Percentiles rank a stretch among this genome's conserved stretches.
Conservation (phyloP, 1,284 basidiomycete genomes). For the Ustanciosporium gigantosporum region DNA sequence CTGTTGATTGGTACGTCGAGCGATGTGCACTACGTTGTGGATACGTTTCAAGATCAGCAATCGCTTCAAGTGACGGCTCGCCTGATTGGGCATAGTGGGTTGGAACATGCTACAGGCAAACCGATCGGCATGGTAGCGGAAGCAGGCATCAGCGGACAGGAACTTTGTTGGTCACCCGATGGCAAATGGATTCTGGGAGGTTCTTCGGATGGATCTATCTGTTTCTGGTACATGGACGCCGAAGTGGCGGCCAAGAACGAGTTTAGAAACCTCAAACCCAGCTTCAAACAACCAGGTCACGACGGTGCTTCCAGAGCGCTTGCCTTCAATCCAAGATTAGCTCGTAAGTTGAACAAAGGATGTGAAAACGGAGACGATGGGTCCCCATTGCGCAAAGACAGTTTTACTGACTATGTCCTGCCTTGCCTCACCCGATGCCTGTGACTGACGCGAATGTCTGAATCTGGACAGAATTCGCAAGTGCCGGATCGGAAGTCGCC, state of each 20-base stretch:
- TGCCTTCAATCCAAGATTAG: conserved; percentile 53
- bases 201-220: conserved; percentile 18
- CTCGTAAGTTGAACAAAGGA: conserved; percentile 48
- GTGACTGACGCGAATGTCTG: no score
- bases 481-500: conserved; percentile 45
- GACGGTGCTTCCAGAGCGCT: conserved; percentile 39
- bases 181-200: conserved; percentile 53
- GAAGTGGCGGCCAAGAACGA: conserved; percentile 20
- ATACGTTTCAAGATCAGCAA: conserved; percentile 32
- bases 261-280: conserved; percentile 15
- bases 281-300: conserved; percentile 38
- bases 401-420: neutral
- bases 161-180: conserved; percentile 55
- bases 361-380: no score
- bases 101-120: conserved; percentile 36
- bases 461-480: conserved; percentile 47
- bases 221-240: conserved; percentile 43
- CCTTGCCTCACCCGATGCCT: no score
- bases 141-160: conserved; percentile 55
- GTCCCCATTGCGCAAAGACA: no score
- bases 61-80: conserved; percentile 32
- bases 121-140: conserved; percentile 48
- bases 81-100: conserved; percentile 48
- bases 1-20: conserved; percentile 90
- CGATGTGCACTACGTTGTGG: conserved; percentile 80